Conservation (phyloP, 306 rosid genomes). For the Lathyrus sativus region DNA sequence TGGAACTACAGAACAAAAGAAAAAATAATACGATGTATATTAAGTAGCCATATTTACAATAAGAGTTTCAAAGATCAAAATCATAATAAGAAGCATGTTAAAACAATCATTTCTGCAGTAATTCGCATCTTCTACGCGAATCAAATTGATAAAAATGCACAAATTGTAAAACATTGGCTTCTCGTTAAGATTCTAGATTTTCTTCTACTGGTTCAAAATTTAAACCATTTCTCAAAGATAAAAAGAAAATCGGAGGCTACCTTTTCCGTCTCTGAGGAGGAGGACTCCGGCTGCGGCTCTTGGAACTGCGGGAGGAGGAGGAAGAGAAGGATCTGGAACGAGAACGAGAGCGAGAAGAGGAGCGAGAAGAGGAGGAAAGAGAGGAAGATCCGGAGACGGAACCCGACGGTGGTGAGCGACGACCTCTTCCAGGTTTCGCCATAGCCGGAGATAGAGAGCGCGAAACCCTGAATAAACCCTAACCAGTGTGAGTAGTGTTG, state of each 20-base stretch:
- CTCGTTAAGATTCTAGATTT: neutral
- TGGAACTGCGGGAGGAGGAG: constrained; percentile 73
- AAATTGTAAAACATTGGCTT: neutral
- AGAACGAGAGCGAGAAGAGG: constrained; percentile 55
- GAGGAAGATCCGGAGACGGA: constrained; percentile 79
- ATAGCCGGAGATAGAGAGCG: constrained; percentile 48
- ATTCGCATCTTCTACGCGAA: neutral
- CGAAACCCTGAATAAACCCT: constrained; percentile 81
- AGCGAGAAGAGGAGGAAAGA: constrained; percentile 55
- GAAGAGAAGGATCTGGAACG: constrained; percentile 76
- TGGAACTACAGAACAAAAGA: constrained; percentile 47
- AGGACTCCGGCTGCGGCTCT: constrained; percentile 77
- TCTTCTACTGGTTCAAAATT: neutral
- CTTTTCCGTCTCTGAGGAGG: constrained; percentile 63
- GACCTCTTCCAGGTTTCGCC: constrained; percentile 93
- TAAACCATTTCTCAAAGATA: neutral
- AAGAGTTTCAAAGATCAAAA: neutral
- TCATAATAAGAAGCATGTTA: neutral
- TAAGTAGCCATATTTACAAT: neutral
- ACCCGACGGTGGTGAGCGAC: constrained; percentile 88
- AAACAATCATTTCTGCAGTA: neutral
- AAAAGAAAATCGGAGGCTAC: constrained; percentile 9
- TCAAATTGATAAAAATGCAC: constrained; percentile 14
- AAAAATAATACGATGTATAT: neutral
- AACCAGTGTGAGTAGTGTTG: neutral